Evolutionary conservation across 129 eudicot species (phyloP).

Genomic region (Tagetes patula): DNA sequence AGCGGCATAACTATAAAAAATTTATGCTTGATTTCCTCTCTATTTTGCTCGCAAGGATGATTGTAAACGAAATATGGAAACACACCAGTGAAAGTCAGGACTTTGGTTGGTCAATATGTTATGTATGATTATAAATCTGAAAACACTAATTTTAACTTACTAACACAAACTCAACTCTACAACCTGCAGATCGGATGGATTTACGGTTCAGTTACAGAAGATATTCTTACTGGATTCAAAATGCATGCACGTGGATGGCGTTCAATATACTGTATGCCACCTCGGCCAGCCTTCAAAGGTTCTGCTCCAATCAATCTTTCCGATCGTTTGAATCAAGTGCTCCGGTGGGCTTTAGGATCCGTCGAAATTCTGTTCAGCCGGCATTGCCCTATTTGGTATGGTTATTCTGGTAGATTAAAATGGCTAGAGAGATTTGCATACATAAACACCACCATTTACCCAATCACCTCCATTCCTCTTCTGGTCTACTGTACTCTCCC

Average conservation of each 20-base stretch:
- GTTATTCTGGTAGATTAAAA: constrained; percentile 76
- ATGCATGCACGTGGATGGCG: constrained; percentile 99
- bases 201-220: constrained; percentile 95
- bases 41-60: too few species aligned
- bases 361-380: constrained; percentile 94
- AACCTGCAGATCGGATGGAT: constrained; percentile 96
- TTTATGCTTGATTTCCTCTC: too few species aligned
- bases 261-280: constrained; percentile 91
- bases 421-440: constrained; percentile 96
- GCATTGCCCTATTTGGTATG: constrained; percentile 96
- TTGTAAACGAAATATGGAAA: too few species aligned
- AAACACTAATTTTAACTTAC: not conserved
- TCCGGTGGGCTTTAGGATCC: constrained; percentile 96
- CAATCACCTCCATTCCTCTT: constrained; percentile 81
- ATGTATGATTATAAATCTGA: not conserved
- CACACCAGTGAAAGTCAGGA: too few species aligned
- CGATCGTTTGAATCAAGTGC: constrained; percentile 97
- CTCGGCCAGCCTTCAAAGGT: constrained; percentile 86
- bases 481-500: constrained; percentile 79
- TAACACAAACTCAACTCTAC: constrained; percentile 2
- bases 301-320: constrained; percentile 97
- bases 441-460: constrained; percentile 87
- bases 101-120: too few species aligned
- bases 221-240: constrained; percentile 93
- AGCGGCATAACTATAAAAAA: too few species aligned